Base-by-base conservation (phyloP, 139 green algal genomes). In the Diplosphaera chodatii region DNA sequence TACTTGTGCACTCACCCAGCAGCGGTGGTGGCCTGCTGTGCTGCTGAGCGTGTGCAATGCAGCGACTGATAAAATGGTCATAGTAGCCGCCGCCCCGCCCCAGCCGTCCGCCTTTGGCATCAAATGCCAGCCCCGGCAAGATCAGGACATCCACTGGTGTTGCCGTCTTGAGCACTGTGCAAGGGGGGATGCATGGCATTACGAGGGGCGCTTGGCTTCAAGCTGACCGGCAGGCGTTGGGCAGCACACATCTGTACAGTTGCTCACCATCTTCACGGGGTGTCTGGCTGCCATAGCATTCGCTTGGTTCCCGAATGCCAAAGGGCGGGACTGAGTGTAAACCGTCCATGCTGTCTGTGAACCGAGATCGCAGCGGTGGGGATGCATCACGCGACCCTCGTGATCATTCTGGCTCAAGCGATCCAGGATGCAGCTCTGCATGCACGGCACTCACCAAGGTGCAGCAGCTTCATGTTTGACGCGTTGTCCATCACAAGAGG, bases 391-490 rank as follows among this genome's bases (percentile, higher is more conserved):
- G n/a, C n/a, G n/a, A n/a, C n/a, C n/a, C n/a, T n/a, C n/a, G n/a
- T n/a, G n/a, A n/a, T n/a, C n/a, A n/a, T n/a, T n/a, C n/a, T n/a
- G n/a, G n/a, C n/a, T n/a, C n/a, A n/a, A n/a, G n/a, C n/a, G n/a
- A n/a, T n/a, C n/a, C n/a, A n/a, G n/a, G n/a, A n/a, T n/a, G n/a
- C n/a, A n/a, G n/a, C n/a, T n/a, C n/a, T n/a, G n/a, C n/a, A n/a
- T n/a, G n/a, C n/a, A n/a, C n/a, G n/a, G n/a, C n/a, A n/a, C 76
- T 63, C 63, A 87, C 85, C 85, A 63, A 93, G 56, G 56, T 91
- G 87, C 23, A 96, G 78, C 69, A 96, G 80, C n/a, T 83, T 75
- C 90, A 96, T 96, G 79, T 93, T 92, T 56, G 80, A 79, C n/a
- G 80, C 41, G 28, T 66, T 81, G 75, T 96, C 89, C 48, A 85